Evolutionary conservation across 2,329 filamentous ascomycete genomes (phyloP), one percentile per base, ranked within the genome.

Genomic region (Monosporascus sp.): DNA sequence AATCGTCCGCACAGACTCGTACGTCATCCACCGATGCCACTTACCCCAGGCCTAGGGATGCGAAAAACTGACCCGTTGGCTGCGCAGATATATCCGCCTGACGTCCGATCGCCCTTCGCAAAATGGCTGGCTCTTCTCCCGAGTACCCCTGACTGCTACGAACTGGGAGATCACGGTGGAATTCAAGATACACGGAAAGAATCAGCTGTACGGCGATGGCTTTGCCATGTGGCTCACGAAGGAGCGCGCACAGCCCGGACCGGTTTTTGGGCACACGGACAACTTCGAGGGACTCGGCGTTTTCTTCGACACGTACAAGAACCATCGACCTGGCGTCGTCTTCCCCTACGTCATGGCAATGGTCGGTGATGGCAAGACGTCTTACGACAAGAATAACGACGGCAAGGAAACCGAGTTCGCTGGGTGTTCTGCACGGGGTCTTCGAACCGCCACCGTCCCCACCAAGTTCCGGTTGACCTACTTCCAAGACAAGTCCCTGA

Each of bases 341-440:
- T 99, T 99, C 74, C 94, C 94, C 49, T 97, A 96, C 68, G 88
- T 99, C 65, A 97, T 97, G 92, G 93, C 92, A 58, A 97, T 97
- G 94, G 79, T 91, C 62, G 94, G 94, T 55, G 94, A 99, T 70
- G 93, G 94, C 57, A 78, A 90, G 68, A 96, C 88, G 7, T 70
- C 78, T 15, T 99, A 99, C 74, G 91, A 97, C 77, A 91, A 97
- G 76, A 85, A 86, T 64, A 92, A 92, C 65, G 94, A 99, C 67
- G 94, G 94, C 69, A 97, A 97, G 79, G 82, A 85, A 53, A 91
- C 89, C 65, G 94, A 99, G 74, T 78, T 97, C 57, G 92, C 91
- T 50, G 94, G 94, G 55, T 99, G 94, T 78, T 97, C 93, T 73
- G 93, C 92, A 54, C 85, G 94, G 55, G 93, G 93, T 58, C 85